Conservation (phyloP, 2,329 filamentous ascomycete species). For the Cadophora gregata region DNA sequence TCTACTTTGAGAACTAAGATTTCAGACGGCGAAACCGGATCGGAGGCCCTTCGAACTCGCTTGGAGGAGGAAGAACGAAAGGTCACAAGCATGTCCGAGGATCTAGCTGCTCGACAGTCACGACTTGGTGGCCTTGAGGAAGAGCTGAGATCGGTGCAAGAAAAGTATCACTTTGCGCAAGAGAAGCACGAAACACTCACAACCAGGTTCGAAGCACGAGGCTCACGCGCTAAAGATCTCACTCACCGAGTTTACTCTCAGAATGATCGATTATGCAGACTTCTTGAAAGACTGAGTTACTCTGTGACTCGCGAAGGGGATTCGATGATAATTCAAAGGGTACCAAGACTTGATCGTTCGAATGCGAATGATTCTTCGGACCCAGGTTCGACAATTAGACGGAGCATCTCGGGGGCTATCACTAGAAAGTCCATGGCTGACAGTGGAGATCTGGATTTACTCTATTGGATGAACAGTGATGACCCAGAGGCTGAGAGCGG, state of each 20-base stretch:
- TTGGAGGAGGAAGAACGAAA: conserved; percentile 78
- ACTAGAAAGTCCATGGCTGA: conserved; percentile 62
- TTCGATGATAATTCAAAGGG: conserved; percentile 76
- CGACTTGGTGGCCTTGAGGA: conserved; percentile 78
- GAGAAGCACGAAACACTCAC: conserved; percentile 57
- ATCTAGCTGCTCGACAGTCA: conserved; percentile 77
- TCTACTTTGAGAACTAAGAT: conserved; percentile 72
- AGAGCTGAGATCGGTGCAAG: conserved; percentile 72
- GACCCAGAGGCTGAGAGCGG: conserved; percentile 70
- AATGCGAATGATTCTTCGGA: conserved; percentile 65
- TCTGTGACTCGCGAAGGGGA: conserved; percentile 76
- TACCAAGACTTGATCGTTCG: conserved; percentile 65
- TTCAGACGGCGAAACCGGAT: conserved; percentile 82
- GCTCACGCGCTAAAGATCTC: conserved; percentile 78
- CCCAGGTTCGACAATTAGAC: conserved; percentile 57
- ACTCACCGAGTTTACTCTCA: conserved; percentile 84
- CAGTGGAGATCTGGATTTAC: conserved; percentile 70
- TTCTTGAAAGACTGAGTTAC: conserved; percentile 88
- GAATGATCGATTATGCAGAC: conserved; percentile 80
- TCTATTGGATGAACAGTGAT: conserved; percentile 81
- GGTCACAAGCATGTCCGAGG: conserved; percentile 69
- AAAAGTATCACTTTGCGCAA: conserved; percentile 64
- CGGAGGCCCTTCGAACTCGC: conserved; percentile 76
- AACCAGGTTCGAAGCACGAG: conserved; percentile 70
- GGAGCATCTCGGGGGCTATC: conserved; percentile 56